Base-by-base conservation (phyloP, 2,329 filamentous ascomycete species). In the Calonectria pteridis region DNA sequence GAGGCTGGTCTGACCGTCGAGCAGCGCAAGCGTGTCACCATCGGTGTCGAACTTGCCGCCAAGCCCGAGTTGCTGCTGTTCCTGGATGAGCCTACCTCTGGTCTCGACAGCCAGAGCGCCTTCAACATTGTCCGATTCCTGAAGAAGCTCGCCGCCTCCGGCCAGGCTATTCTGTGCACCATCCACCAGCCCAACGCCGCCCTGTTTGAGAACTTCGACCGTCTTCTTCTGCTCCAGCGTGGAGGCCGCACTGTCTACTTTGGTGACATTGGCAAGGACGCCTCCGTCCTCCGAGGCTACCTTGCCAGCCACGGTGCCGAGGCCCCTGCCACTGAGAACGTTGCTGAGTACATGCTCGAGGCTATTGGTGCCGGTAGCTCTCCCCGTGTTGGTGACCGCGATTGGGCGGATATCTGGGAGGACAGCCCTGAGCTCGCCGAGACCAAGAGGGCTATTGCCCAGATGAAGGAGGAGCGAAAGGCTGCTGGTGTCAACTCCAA, bases 151-250 rank as follows among this genome's bases (percentile, higher is more conserved):
- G 92, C 93, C 64, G 88, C 89, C n/a, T 93, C 94, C 3, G 95
- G 95, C 2, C 95, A 98, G 82, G 95, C 95, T 13, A 95, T 98
- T 77, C 89, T 98, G 4, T 97, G 95, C 85, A 98, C 95, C 0
- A 98, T 98, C 76, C 95, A 98, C 83, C 95, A 98, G 82, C 95
- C 95, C 1, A 96, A 95, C 77, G 94, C 94, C 20, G 92, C 94
- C 0, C 88, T 98, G 0, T 98, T 98, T 78, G 94, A 97, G 83
- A 93, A 95, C 83, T 98, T 98, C 77, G 95, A 98, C 82, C 91
- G 95, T 16, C 89, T 98, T 2, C 86, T 98, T 6, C 88, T 98
- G 3, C 89, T 98, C 2, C 92, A 96, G 84, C 89, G 91, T 50
- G 95, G 95, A 73, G 95, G 95, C 5, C 90, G 93, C 69, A 94